Conservation (phyloP, 1,284 basidiomycete species). For the Acaromyces ingoldii region DNA sequence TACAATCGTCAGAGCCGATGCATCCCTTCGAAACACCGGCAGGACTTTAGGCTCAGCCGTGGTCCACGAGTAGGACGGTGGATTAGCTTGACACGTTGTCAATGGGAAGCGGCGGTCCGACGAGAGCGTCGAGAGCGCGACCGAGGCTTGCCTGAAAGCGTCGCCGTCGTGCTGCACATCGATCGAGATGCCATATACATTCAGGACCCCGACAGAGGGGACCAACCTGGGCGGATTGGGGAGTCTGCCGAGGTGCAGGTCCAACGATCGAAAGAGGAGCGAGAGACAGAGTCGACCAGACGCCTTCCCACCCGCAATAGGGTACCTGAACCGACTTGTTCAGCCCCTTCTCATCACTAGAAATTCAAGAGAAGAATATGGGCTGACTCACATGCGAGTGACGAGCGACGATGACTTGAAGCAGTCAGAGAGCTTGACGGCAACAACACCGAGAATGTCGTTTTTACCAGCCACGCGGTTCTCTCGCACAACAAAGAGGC, state of each 20-base stretch:
- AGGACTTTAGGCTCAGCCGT: neutral
- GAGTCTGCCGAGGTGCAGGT: too few relatives aligned
- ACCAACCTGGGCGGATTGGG: neutral
- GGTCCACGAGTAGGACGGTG: neutral
- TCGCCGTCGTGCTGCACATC: neutral
- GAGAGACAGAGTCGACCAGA: slow-evolving; percentile 1
- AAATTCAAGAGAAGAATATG: too few relatives aligned
- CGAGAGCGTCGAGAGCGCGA: neutral
- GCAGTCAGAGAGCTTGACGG: neutral
- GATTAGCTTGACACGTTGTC: neutral
- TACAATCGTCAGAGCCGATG: neutral
- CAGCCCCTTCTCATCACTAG: too few relatives aligned
- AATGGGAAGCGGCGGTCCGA: neutral
- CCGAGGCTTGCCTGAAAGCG: neutral
- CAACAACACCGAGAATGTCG: slow-evolving; percentile 3
- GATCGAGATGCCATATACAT: neutral
- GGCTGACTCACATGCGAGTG: neutral
- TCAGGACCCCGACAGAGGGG: neutral
- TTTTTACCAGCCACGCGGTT: slow-evolving; percentile 3
- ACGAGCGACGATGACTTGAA: neutral
- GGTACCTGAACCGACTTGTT: too few relatives aligned
- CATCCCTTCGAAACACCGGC: neutral
- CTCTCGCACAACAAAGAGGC: slow-evolving; percentile 5
- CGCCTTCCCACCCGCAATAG: slow-evolving; percentile 3
- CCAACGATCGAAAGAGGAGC: slow-evolving; percentile 1